phyloP scores from a whole-genome alignment of 2,329 filamentous ascomycete species.

The Botrytis medusae region DNA sequence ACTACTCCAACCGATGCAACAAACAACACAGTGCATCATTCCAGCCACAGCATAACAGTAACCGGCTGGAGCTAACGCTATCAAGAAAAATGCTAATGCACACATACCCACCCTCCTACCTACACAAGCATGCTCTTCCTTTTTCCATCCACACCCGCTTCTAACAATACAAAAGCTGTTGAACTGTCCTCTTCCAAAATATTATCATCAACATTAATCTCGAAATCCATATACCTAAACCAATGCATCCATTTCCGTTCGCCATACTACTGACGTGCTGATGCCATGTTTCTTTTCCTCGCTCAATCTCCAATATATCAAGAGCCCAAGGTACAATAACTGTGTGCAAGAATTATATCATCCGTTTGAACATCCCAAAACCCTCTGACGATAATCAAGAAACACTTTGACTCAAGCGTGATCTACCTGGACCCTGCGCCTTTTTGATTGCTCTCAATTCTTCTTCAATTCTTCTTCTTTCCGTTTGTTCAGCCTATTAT shows the following conservation, averaged over 20 bases:
- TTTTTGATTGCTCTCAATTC: constrained; percentile 53
- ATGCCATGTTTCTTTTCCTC: neutral
- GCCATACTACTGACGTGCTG: neutral
- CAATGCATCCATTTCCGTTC: neutral
- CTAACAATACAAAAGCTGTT: neutral
- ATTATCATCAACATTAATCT: neutral
- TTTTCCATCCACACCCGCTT: neutral
- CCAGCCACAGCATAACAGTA: neutral
- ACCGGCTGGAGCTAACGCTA: neutral
- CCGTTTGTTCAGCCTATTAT: constrained; percentile 67
- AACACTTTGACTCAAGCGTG: constrained; percentile 37
- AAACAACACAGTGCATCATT: neutral
- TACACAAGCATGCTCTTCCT: neutral
- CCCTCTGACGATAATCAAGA: constrained; percentile 6
- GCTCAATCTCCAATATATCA: neutral
- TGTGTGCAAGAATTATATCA: neutral
- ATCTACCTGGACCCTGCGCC: constrained; percentile 40
- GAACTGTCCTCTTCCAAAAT: neutral
- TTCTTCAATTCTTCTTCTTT: constrained; percentile 64
- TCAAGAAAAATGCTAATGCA: neutral
- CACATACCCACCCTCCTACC: neutral
- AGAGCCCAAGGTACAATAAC: neutral
- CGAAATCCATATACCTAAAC: neutral
- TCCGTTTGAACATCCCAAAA: neutral
- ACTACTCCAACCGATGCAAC: neutral